Percentiles rank a stretch among this genome's conserved stretches.
Conservation (phyloP, 805 yeast genomes). For the Schwanniomyces yamadae region DNA sequence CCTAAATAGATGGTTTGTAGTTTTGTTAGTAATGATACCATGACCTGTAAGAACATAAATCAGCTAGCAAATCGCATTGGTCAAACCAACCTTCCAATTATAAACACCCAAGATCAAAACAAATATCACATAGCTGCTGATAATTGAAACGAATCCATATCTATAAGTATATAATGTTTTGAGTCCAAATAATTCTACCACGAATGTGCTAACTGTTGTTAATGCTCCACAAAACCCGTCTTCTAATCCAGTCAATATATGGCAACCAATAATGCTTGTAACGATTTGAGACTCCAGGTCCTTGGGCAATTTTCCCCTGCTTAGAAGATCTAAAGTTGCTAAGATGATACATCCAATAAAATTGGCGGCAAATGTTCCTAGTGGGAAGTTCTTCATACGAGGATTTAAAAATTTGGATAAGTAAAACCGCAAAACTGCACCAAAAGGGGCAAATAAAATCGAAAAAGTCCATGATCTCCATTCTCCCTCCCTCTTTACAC, state of each 20-base stretch:
- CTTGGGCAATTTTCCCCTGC: slow-evolving; percentile 39
- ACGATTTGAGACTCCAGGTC: slow-evolving; percentile 25
- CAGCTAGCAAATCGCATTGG: slow-evolving; percentile 23
- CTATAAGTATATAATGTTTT: slow-evolving; percentile 36
- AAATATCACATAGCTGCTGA: slow-evolving; percentile 46
- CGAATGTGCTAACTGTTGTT: slow-evolving; percentile 76
- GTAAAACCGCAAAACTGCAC: slow-evolving; percentile 58
- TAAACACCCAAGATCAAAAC: slow-evolving; percentile 70
- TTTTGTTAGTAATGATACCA: too few species aligned
- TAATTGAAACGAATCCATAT: slow-evolving; percentile 53
- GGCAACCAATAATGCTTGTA: slow-evolving; percentile 39
- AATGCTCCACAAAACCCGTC: slow-evolving; percentile 72
- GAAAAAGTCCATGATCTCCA: slow-evolving; percentile 75
- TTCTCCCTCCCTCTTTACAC: slow-evolving; percentile 28
- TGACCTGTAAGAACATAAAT: too few species aligned
- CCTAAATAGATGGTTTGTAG: too few species aligned
- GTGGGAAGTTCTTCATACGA: slow-evolving; percentile 45
- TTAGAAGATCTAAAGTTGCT: slow-evolving; percentile 42
- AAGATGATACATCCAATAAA: slow-evolving; percentile 44
- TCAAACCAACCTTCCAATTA: slow-evolving; percentile 61
- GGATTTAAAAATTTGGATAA: slow-evolving; percentile 52
- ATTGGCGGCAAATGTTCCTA: slow-evolving; percentile 52
- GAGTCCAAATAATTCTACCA: slow-evolving; percentile 55
- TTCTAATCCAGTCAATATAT: slow-evolving; percentile 51
- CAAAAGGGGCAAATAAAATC: slow-evolving; percentile 69